Percentiles rank a stretch among this genome's conserved stretches.
These are phyloP conservation scores for Vinca minor DNA, from an alignment of 257 asterid species.

Conservation along the genomic window DNA sequence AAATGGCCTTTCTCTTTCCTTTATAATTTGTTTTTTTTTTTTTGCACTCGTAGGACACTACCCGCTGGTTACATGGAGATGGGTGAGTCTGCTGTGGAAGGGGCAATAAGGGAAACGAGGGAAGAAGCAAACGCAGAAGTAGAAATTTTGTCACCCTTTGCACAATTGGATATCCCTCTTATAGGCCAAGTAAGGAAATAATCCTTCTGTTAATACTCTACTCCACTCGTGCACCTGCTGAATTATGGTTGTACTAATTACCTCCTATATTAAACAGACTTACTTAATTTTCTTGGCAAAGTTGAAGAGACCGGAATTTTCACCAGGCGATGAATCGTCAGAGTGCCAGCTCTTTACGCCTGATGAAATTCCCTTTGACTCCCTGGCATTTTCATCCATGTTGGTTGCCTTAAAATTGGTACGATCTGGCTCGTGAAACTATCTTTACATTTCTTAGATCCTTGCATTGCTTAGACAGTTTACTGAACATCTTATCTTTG, in stretches of 20 bases:
- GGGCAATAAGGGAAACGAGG: slow-evolving; percentile 89
- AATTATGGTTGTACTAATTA: slow-evolving; percentile 2
- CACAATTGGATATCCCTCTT: slow-evolving; percentile 89
- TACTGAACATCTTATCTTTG: slow-evolving; percentile 6
- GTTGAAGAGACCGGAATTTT: slow-evolving; percentile 68
- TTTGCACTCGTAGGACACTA: slow-evolving; percentile 56
- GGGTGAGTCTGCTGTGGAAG: slow-evolving; percentile 88
- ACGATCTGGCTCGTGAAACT: too few species aligned
- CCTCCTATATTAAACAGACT: slow-evolving; percentile 47
- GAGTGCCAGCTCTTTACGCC: slow-evolving; percentile 71
- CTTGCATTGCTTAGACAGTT: slow-evolving; percentile 2
- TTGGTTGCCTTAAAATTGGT: slow-evolving; percentile 81
- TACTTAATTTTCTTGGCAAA: slow-evolving; percentile 84
- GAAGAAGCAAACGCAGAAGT: slow-evolving; percentile 95
- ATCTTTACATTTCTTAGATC: slow-evolving; percentile 5
- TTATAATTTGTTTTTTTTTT: slow-evolving; percentile 1
- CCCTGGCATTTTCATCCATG: slow-evolving; percentile 91
- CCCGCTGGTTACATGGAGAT: slow-evolving; percentile 99
- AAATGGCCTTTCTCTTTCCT: too few species aligned
- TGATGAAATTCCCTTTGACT: slow-evolving; percentile 78
- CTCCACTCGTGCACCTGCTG: slow-evolving; percentile 13
- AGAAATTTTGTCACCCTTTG: slow-evolving; percentile 68
- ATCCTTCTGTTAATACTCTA: slow-evolving; percentile 3
- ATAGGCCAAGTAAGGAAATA: slow-evolving; percentile 64
- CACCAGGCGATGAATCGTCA: slow-evolving; percentile 88